Base-by-base conservation (phyloP, 352 stramenopile species). In the Phytopythium helicoides region DNA sequence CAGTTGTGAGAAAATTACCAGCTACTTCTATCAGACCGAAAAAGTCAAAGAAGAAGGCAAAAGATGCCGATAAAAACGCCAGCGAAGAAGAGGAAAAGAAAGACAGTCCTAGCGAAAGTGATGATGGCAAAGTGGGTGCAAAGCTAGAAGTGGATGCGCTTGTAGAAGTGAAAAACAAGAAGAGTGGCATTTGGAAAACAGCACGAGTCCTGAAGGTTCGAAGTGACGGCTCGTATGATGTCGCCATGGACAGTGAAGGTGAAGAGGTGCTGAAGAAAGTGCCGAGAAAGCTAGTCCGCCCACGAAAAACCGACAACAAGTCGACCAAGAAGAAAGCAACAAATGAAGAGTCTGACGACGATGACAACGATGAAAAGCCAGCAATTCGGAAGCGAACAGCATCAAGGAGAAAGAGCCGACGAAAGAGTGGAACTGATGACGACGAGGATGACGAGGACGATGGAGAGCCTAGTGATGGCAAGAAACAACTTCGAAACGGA, bases 221-320 rank as follows among this genome's bases (percentile, higher is more conserved):
- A 3, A 75, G 62, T 12, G 78, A 83, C 50, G 76, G 66, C n/a
- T 68, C 54, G 15, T 85, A 67, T 33, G 76, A 87, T 16, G 44
- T 87, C 36, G 67, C 54, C 8, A 23, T 73, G n/a, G 71, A 83
- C 15, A 75, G 51, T 22, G 72, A 75, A n/a, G 55, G 63, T 19
- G 68, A 73, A 6, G 23, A 59, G 12, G 41, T 75, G 8, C 35
- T 38, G n/a, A 76, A 62, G 33, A 60, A 66, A 52, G 52, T 83
- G 6, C 56, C 64, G 37, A 49, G 52, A 3, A 53, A 54, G 36
- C 46, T 59, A 35, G 69, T 71, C 22, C 65, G 68, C 33, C 33
- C 42, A 19, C 52, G 28, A 26, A 68, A 53, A 36, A 15, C 10
- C 38, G 47, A 38, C 1, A 62, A 45, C 10, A 60, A 50, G 33